These are phyloP conservation scores for Pythium sukuiense DNA, from an alignment of 352 stramenopile genomes.

Conservation along the genomic window DNA sequence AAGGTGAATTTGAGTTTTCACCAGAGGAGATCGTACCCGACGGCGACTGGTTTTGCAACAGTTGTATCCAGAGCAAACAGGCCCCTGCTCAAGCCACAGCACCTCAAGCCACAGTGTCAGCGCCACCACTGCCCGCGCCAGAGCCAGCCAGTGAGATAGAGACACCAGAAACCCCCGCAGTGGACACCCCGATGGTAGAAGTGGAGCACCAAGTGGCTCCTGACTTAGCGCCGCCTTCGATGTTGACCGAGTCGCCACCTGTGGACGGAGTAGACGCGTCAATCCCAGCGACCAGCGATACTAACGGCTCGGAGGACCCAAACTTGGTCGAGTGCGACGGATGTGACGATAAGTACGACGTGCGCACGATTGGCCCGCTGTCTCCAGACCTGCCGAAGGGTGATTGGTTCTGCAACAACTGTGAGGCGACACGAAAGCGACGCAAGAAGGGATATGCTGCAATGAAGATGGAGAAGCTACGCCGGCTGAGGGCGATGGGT, in stretches of 20 bases:
- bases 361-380: slow-evolving; percentile 45
- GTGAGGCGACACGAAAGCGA: slow-evolving; percentile 21
- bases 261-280: not conserved
- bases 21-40: slow-evolving; percentile 42
- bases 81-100: not conserved
- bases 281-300: not conserved
- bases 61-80: slow-evolving; percentile 6
- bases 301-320: slow-evolving; percentile 11
- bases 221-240: not conserved
- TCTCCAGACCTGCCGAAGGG: slow-evolving; percentile 41
- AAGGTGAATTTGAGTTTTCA: slow-evolving; percentile 61
- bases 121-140: no score
- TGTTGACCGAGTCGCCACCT: not conserved
- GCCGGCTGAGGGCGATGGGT: slow-evolving; percentile 13
- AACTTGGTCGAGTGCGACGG: slow-evolving; percentile 71
- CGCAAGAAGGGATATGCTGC: slow-evolving; percentile 30
- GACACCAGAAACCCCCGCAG: not conserved
- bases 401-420: slow-evolving; percentile 44
- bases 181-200: not conserved
- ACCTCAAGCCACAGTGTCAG: no score
- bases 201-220: not conserved
- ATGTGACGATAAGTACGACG: slow-evolving; percentile 67
- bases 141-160: no score
- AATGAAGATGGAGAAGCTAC: slow-evolving; percentile 26
- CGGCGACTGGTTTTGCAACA: slow-evolving; percentile 48